Conservation (phyloP, 768 basidiomycete genomes). For the Nevesoporus exiguus region DNA sequence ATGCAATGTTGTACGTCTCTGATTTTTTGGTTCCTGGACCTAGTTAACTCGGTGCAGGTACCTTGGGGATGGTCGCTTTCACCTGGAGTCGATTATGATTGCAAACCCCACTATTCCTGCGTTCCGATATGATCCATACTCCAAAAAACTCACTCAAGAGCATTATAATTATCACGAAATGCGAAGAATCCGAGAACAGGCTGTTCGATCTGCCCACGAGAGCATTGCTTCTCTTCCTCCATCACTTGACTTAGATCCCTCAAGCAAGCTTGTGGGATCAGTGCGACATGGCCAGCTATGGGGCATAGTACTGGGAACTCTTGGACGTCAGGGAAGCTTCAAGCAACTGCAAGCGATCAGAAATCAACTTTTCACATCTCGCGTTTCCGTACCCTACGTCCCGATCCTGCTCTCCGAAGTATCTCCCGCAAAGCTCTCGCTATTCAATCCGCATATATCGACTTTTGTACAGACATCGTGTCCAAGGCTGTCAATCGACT, state of each 20-base stretch:
- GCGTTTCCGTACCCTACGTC: constrained; percentile 65
- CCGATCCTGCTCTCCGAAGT: constrained; percentile 94
- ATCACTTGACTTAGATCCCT: constrained; percentile 1
- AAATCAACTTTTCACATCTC: constrained; percentile 57
- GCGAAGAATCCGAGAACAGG: constrained; percentile 68
- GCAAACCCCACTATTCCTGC: constrained; percentile 95
- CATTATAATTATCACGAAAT: constrained; percentile 88
- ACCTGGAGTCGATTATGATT: constrained; percentile 98
- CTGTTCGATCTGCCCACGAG: constrained; percentile 69
- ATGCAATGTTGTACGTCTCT: constrained; percentile 79
- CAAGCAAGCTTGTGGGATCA: constrained; percentile 15
- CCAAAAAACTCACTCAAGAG: constrained; percentile 94
- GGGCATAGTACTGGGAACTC: constrained; percentile 92
- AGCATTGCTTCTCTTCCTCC: constrained; percentile 44
- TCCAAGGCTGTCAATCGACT: constrained; percentile 94
- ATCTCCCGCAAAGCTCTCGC: constrained; percentile 88
- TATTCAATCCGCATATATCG: constrained; percentile 78
- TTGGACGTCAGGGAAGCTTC: constrained; percentile 92
- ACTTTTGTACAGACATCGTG: constrained; percentile 96
- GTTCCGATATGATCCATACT: constrained; percentile 97
- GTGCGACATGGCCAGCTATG: constrained; percentile 45
- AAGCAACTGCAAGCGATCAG: constrained; percentile 86
- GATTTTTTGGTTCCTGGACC: not conserved
- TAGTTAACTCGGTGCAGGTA: constrained; percentile 55
- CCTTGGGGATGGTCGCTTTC: constrained; percentile 96